Base-by-base conservation (phyloP, 306 rosid genomes). In the Vigna unguiculata region DNA sequence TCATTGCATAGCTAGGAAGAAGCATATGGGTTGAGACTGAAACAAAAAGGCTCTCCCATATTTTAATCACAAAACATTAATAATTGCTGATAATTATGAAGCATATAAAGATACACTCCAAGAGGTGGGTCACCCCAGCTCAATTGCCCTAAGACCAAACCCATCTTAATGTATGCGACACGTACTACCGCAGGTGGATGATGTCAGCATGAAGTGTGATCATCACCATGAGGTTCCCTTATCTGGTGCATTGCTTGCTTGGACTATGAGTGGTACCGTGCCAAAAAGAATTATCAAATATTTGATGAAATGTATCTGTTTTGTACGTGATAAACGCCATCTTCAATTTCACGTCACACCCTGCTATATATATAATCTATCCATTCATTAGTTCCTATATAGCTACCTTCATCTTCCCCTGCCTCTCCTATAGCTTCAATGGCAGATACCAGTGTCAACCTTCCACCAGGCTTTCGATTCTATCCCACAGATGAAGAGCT, bases 391-490 rank as follows among this genome's bases (percentile, higher is more conserved):
- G 4, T 25, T 24, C 75, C 63, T 24, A n/a, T n/a, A n/a, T n/a
- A 45, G 48, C 48, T 24, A 45, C 71, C 48, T 16, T 61, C 12
- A 28, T 24, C 20, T 1, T 59, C 21, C 32, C 59, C 71, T 80
- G 9, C 24, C 10, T 28, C 66, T 59, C 0, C 30, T 59, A n/a
- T n/a, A 28, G 22, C 79, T 38, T 49, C 46, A 17, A 86, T 87
- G 88, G 96, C 84, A 83, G 89, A 86, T 68, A 75, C 75, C 72
- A 85, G 80, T 84, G 85, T 85, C 21, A 87, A 87, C 83, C 86
- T 93, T 30, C 98, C 98, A 21, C 98, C 98, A 0, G 98, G 98
- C 14, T 93, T 93, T 77, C 95, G 98, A 6, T 93, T 93, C 69
- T 85, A 81, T 65, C 98, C 98, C 0, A 85, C 97, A 0, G 98